Evolutionary conservation across 352 stramenopile species (phyloP), one percentile per base, ranked within the genome.

Genomic region (Pythium chondricola): DNA sequence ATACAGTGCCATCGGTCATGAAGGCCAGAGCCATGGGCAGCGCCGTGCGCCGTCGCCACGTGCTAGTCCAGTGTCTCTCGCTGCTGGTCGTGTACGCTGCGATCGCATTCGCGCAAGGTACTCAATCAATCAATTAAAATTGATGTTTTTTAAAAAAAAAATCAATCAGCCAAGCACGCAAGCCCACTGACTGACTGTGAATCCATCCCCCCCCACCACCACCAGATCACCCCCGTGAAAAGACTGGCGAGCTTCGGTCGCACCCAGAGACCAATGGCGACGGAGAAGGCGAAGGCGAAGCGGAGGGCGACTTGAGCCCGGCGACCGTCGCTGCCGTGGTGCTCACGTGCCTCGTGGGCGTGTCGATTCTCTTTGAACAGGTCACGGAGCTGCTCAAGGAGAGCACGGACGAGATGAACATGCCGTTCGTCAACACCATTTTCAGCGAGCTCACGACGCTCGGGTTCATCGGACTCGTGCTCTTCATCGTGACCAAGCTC

Each of bases 341-440:
- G 26, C 84, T 88, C 64, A 71, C 74, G 20, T 55, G 48, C 29
- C 58, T 86, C 27, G 75, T 86, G 31, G 56, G 63, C 22, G 74
- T 84, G 51, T 86, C 74, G 31, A 57, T 60, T 16, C 7, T 60
- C 3, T 60, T 60, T 22, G 52, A 60, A 38, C 8, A 37, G 49
- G 47, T 64, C 32, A 58, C 49, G 0, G 56, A 64, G 35, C 40
- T 59, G 30, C 45, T 64, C 22, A 48, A 49, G 21, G 56, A 64
- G 17, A 51, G 38, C 33, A 27, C 49, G 11, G 56, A 64, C 45
- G 56, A 64, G 13, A 48, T 55, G 38, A 59, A 59, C 35, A 64
- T 59, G 56, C 56, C 56, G 20, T 64, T 64, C 20, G 47, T 64
- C n/a, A 56, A 64, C 49, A 51, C 43, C 27, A 56, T 64, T 26